Conservation (phyloP, 2,329 filamentous ascomycete genomes). For the Cordyceps cicadae region DNA sequence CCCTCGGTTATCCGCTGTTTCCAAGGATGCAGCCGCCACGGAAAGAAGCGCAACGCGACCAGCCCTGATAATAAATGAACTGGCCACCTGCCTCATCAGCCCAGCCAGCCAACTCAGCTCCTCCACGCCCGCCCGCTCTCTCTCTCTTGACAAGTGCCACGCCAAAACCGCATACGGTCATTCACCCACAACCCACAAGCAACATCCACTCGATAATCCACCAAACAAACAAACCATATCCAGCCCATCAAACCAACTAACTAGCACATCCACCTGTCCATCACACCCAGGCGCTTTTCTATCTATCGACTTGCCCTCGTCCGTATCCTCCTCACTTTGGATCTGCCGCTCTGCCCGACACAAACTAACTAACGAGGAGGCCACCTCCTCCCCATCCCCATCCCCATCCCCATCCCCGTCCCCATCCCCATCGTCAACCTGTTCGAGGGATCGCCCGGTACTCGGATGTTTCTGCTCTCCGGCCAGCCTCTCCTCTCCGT, state of each 20-base stretch:
- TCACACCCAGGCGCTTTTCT: not conserved
- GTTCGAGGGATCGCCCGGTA: slow-evolving; percentile 1
- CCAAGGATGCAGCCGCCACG: not conserved
- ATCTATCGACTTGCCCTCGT: not conserved
- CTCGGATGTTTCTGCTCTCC: slow-evolving; percentile 5
- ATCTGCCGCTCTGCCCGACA: not conserved
- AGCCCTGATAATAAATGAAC: not conserved
- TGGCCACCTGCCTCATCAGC: not conserved
- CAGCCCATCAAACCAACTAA: not conserved
- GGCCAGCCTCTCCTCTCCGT: not conserved
- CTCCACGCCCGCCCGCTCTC: not conserved
- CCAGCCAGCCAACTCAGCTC: slow-evolving; percentile 2
- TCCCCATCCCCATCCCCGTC: too few species aligned
- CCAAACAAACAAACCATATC: not conserved
- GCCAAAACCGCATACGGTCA: slow-evolving; percentile 1
- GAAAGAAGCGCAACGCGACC: not conserved
- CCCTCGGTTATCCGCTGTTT: not conserved
- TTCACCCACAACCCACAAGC: not conserved
- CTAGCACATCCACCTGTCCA: not conserved
- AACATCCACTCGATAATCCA: slow-evolving; percentile 4
- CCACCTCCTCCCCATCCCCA: not conserved
- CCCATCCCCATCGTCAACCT: not conserved
- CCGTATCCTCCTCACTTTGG: not conserved
- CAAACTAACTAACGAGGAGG: not conserved
- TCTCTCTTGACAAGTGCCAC: not conserved